Evolutionary conservation across 225 moss, liverwort and hornwort species (phyloP), one percentile per base, ranked within the genome.

Genomic region (Straminergon stramineum): DNA sequence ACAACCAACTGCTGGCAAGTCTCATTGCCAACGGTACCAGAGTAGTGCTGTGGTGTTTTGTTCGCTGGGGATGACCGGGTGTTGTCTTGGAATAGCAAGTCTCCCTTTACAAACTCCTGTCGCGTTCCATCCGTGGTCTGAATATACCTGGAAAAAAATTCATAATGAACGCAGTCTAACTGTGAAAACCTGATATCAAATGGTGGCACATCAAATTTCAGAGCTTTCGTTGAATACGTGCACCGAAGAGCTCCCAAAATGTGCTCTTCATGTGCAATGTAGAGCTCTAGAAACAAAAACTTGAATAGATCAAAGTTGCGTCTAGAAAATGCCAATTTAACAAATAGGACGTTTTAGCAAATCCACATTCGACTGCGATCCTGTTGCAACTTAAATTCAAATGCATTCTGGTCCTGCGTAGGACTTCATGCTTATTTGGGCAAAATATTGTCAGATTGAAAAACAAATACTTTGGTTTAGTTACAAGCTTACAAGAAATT

Each of bases 11-110:
- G 92, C 17, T 92, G 84, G 81, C 93, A 92, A 26, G 92, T 88
- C 56, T 91, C n/a, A 14, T 91, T 45, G 19, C 94, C 94, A 10
- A 82, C 58, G 0, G 88, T 89, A 89, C 94, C 94, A 0, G 94
- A 93, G 79, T 88, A 91, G 86, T 94, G 93, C 73, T 87, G 17
- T 3, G 94, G 94, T 17, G 84, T 84, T 71, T 89, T 93, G 70
- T 84, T 71, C 23, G 91, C 93, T 34, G 94, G 89, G 7, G 94
- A 94, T 7, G 57, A 35, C 6, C 20, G 31, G 31, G 35, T 53
- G 37, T 93, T 28, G 89, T 94, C 94, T 43, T 93, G 94, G 69
- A 94, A 94, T 62, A 94, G 34, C 58, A 94, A 73, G 21, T 93
- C 87, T 43, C 94, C 94, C 31, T 90, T 89, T 2, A 81, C 48